These are phyloP conservation scores for Calocybe indica DNA, from an alignment of 768 basidiomycete genomes.

Conservation along the genomic window DNA sequence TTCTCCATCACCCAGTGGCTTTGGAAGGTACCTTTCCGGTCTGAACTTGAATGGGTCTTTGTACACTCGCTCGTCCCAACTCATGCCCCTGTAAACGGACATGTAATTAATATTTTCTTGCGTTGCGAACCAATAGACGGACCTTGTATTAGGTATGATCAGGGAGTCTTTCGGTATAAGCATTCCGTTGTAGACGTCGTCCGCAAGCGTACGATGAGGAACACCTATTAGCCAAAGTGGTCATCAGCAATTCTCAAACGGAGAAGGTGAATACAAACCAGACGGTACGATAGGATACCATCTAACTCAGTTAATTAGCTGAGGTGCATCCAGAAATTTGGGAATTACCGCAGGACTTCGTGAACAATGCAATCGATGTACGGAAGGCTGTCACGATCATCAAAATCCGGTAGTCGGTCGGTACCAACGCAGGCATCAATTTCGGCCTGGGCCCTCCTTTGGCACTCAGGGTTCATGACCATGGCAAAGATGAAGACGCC, in stretches of 20 bases:
- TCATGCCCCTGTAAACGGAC: conserved; percentile 16
- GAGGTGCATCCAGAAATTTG: background rate
- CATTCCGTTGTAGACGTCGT: conserved; percentile 17
- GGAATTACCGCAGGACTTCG: conserved; percentile 14
- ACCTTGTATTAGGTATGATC: conserved; percentile 15
- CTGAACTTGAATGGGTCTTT: conserved; percentile 20
- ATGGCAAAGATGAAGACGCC: conserved; percentile 31
- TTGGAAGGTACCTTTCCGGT: conserved; percentile 20
- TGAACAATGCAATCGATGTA: conserved; percentile 29
- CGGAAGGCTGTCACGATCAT: conserved; percentile 22
- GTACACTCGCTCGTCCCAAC: conserved; percentile 21
- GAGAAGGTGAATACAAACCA: background rate
- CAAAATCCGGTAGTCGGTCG: conserved; percentile 27
- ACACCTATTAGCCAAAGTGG: conserved; percentile 4
- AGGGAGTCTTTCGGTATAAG: conserved; percentile 15
- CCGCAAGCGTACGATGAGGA: conserved; percentile 11
- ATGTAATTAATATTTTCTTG: background rate
- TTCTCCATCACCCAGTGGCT: conserved; percentile 12
- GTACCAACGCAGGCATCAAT: conserved; percentile 30
- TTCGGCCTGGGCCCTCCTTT: conserved; percentile 30
- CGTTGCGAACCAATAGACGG: background rate
- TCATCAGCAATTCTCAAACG: background rate
- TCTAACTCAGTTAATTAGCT: background rate
- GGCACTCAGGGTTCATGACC: conserved; percentile 28
- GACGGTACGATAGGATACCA: conserved; percentile 2